Percentiles rank a stretch among this genome's conserved stretches.
These are phyloP conservation scores for Taphrina deformans DNA, from an alignment of 1,139 yeast genomes.

Conservation along the genomic window DNA sequence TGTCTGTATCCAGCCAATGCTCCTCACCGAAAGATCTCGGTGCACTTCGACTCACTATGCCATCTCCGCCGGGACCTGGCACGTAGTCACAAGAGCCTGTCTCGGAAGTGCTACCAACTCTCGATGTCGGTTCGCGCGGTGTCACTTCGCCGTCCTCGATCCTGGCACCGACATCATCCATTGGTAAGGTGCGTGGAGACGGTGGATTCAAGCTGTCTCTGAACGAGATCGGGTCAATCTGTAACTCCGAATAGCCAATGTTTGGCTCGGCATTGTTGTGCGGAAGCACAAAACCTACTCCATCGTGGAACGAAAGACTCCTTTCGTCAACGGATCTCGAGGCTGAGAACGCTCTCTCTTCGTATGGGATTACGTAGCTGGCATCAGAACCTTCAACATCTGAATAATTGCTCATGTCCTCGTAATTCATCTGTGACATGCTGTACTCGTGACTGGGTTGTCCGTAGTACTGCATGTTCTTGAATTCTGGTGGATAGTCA, in stretches of 20 bases:
- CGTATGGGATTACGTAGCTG: neutral
- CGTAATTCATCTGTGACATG: neutral
- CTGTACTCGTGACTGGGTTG: neutral
- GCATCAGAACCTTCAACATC: constrained; percentile 3
- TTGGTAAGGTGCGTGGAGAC: neutral
- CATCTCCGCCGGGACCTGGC: neutral
- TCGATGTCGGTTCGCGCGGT: neutral
- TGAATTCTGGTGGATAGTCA: neutral
- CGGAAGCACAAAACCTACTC: neutral
- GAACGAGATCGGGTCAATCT: neutral
- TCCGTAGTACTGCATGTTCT: neutral
- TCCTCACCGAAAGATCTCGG: neutral
- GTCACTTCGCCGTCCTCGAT: neutral
- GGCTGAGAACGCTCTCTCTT: neutral
- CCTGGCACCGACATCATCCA: too few species aligned
- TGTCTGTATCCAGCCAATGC: neutral
- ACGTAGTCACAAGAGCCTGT: neutral
- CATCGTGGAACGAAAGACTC: neutral
- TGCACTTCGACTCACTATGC: neutral
- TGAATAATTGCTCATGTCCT: neutral
- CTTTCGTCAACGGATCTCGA: neutral
- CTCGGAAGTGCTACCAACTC: neutral
- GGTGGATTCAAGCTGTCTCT: constrained; percentile 5
- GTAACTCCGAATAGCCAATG: neutral
- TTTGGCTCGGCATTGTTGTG: neutral